Percentiles rank a stretch among this genome's conserved stretches.
phyloP scores from a whole-genome alignment of 2,329 filamentous ascomycete species.

The Aspergillus nomiae region DNA sequence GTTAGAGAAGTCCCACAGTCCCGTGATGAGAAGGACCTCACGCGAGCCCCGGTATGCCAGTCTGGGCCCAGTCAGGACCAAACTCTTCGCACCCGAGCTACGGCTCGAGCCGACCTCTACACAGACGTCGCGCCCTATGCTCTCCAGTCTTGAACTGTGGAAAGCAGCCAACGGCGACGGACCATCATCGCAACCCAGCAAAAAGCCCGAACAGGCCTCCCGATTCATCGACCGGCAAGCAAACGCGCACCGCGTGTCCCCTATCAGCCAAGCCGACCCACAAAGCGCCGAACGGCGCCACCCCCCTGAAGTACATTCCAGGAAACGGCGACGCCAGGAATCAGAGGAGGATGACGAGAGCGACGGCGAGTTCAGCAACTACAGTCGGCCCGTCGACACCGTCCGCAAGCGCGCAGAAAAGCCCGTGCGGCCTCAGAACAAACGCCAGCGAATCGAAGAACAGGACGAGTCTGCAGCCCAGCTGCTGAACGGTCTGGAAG shows the following conservation, averaged over 20 bases:
- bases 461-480: constrained; percentile 9
- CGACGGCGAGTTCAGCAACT: constrained; percentile 49
- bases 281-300: constrained; percentile 20
- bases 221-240: constrained; percentile 41
- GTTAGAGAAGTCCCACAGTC: constrained; percentile 22
- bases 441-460: constrained; percentile 11
- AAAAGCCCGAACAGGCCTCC: not conserved
- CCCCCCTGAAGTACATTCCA: not conserved
- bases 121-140: not conserved
- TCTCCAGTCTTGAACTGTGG: constrained; percentile 11
- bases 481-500: constrained; percentile 9
- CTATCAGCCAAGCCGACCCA: constrained; percentile 30
- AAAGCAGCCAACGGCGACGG: constrained; percentile 2
- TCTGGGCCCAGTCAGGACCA: not conserved
- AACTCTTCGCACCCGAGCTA: not conserved
- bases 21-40: constrained; percentile 8
- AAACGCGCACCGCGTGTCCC: constrained; percentile 36
- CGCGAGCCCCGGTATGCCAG: not conserved
- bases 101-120: not conserved
- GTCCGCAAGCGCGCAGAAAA: constrained; percentile 38
- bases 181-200: not conserved
- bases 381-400: constrained; percentile 36
- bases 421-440: constrained; percentile 15
- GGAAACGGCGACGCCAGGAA: constrained; percentile 20
- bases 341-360: constrained; percentile 32